A percentile compares a stretch with the other conserved stretches of the same genome.
phyloP scores from a whole-genome alignment of 805 yeast species.

The Lipomyces kockii region DNA sequence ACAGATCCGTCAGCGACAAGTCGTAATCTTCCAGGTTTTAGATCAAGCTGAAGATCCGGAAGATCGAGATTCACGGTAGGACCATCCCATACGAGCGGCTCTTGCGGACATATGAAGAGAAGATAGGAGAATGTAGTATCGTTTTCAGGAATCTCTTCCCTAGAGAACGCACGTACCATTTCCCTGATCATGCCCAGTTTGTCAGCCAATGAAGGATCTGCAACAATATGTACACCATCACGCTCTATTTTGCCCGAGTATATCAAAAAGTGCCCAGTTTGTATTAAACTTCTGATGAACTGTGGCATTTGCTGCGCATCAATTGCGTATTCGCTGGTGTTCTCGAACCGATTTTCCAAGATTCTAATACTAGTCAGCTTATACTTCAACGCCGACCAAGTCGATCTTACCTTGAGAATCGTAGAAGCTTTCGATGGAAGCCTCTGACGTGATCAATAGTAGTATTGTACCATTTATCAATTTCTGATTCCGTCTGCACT shows the following conservation, averaged over 20 bases:
- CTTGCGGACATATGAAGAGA: constrained; percentile 63
- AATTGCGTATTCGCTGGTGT: constrained; percentile 57
- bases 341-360: constrained; percentile 71
- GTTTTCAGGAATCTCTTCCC: constrained; percentile 17
- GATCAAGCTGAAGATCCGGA: constrained; percentile 50
- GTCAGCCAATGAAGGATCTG: constrained; percentile 55
- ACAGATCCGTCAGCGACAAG: constrained; percentile 74
- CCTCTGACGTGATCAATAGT: constrained; percentile 50
- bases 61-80: constrained; percentile 59
- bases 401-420: constrained; percentile 60
- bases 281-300: constrained; percentile 63
- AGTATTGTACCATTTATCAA: constrained; percentile 56
- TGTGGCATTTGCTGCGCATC: constrained; percentile 46
- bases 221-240: constrained; percentile 80
- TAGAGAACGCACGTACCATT: constrained; percentile 25
- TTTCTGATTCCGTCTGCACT: constrained; percentile 47
- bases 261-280: constrained; percentile 74
- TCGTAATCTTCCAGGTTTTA: constrained; percentile 70
- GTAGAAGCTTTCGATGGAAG: constrained; percentile 76
- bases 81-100: constrained; percentile 93
- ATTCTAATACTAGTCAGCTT: constrained; percentile 5
- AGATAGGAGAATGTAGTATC: constrained; percentile 25
- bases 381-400: not conserved
- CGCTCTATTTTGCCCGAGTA: constrained; percentile 73
- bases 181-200: constrained; percentile 27